phyloP scores from a whole-genome alignment of 2,329 filamentous ascomycete genomes.

The Aschersonia sp. region DNA sequence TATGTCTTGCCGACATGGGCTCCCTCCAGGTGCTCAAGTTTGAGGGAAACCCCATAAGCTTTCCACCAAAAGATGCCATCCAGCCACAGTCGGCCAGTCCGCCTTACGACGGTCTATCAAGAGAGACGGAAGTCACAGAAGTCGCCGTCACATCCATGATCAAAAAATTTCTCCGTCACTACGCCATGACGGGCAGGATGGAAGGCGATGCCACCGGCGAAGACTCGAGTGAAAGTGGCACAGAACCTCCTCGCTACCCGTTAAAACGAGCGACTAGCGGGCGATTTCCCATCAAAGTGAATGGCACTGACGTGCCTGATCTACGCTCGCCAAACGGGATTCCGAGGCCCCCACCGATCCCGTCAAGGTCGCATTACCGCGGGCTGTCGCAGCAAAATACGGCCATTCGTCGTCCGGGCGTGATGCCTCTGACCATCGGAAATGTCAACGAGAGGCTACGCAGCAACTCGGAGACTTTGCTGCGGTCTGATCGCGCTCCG shows the following conservation, averaged over 20 bases:
- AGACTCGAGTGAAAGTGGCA: constrained; percentile 53
- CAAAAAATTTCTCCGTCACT: constrained; percentile 44
- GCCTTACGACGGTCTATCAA: constrained; percentile 35
- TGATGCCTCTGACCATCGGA: constrained; percentile 56
- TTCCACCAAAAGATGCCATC: constrained; percentile 58
- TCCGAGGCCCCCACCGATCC: constrained; percentile 58
- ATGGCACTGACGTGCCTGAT: constrained; percentile 54
- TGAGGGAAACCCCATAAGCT: constrained; percentile 72
- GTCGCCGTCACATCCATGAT: constrained; percentile 45
- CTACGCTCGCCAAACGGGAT: constrained; percentile 51
- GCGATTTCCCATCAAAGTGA: constrained; percentile 57
- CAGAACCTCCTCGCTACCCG: constrained; percentile 61
- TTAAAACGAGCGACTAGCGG: constrained; percentile 48
- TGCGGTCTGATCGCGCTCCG: constrained; percentile 34
- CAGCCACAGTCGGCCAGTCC: constrained; percentile 41
- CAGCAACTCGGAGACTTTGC: constrained; percentile 48
- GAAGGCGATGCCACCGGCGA: constrained; percentile 43
- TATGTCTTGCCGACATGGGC: constrained; percentile 77
- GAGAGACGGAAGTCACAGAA: constrained; percentile 49
- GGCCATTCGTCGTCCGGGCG: constrained; percentile 50
- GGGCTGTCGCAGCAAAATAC: constrained; percentile 55
- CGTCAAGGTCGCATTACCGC: constrained; percentile 62
- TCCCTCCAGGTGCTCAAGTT: constrained; percentile 82
- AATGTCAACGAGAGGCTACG: constrained; percentile 54
- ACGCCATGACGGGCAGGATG: constrained; percentile 33